These are phyloP conservation scores for Geotrichum ghanense DNA, from an alignment of 805 yeast genomes.

Conservation along the genomic window DNA sequence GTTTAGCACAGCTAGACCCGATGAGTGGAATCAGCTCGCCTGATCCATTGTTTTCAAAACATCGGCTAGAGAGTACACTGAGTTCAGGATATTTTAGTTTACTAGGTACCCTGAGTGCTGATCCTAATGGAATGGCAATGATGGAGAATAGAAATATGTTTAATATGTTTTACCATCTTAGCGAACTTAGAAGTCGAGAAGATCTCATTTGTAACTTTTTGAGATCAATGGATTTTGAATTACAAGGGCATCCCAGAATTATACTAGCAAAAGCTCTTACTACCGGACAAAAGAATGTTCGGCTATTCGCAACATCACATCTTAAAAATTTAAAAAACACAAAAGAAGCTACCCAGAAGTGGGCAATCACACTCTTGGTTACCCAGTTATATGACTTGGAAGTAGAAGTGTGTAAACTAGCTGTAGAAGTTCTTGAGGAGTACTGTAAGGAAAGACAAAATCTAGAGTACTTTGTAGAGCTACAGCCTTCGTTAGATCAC, in stretches of 20 bases:
- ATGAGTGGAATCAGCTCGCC: slow-evolving; percentile 59
- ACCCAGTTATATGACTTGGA: slow-evolving; percentile 61
- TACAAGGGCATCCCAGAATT: slow-evolving; percentile 56
- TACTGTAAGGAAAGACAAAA: slow-evolving; percentile 36
- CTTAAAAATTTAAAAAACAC: slow-evolving; percentile 32
- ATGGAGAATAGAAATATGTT: slow-evolving; percentile 78
- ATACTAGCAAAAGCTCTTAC: slow-evolving; percentile 55
- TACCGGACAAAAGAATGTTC: slow-evolving; percentile 38
- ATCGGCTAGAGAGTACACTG: slow-evolving; percentile 49
- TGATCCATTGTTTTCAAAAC: slow-evolving; percentile 62
- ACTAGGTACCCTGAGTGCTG: slow-evolving; percentile 58
- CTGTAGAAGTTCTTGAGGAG: slow-evolving; percentile 43
- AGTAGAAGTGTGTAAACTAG: slow-evolving; percentile 40
- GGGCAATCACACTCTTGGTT: slow-evolving; percentile 46
- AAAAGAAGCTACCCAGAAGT: slow-evolving; percentile 19
- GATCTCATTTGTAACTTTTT: slow-evolving; percentile 48
- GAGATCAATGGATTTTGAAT: slow-evolving; percentile 46
- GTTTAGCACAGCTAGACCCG: slow-evolving; percentile 77
- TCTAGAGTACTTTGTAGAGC: slow-evolving; percentile 38
- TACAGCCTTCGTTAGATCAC: slow-evolving; percentile 47
- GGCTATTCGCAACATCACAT: slow-evolving; percentile 45
- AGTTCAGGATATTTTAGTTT: slow-evolving; percentile 70
- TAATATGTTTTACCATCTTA: slow-evolving; percentile 64
- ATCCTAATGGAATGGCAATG: slow-evolving; percentile 51
- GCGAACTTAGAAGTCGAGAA: slow-evolving; percentile 41